phyloP scores from a whole-genome alignment of 139 green algal species.

The Chlorella sp. region DNA sequence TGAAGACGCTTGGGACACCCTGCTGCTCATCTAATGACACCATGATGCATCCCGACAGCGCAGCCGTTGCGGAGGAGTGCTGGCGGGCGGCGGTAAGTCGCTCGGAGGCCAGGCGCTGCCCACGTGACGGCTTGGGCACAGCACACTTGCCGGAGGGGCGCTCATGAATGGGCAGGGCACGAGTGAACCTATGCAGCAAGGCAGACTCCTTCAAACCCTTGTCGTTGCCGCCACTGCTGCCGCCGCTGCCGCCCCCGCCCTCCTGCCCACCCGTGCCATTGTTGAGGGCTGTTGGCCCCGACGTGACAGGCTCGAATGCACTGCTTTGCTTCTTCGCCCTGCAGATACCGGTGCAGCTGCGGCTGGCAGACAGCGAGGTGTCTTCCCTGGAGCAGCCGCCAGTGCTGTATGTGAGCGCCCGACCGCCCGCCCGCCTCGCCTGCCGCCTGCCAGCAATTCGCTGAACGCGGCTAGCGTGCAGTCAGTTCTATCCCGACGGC shows the following conservation, averaged over 20 bases:
- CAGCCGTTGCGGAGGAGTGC: slow-evolving; percentile 1
- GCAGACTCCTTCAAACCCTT: neutral
- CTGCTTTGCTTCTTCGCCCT: neutral
- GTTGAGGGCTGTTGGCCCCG: neutral
- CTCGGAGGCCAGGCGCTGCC: neutral
- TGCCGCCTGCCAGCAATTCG: neutral
- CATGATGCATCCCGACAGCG: neutral
- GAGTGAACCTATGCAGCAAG: neutral
- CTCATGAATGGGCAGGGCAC: neutral
- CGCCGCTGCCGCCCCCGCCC: neutral
- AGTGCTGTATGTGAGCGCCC: slow-evolving; percentile 32
- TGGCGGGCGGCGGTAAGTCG: slow-evolving; percentile 1
- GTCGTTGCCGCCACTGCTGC: neutral
- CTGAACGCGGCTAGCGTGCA: neutral
- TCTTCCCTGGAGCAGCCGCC: slow-evolving; percentile 35
- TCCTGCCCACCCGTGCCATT: too few relatives aligned
- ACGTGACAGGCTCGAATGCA: neutral
- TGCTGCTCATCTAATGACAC: neutral
- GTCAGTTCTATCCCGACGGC: neutral
- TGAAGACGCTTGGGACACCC: neutral
- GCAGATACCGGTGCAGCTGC: slow-evolving; percentile 43
- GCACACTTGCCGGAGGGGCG: neutral
- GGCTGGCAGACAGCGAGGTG: slow-evolving; percentile 42
- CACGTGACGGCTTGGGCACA: neutral
- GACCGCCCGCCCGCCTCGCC: too few relatives aligned